phyloP scores from a whole-genome alignment of 2,329 filamentous ascomycete species.

The Botrytis cinerea region DNA sequence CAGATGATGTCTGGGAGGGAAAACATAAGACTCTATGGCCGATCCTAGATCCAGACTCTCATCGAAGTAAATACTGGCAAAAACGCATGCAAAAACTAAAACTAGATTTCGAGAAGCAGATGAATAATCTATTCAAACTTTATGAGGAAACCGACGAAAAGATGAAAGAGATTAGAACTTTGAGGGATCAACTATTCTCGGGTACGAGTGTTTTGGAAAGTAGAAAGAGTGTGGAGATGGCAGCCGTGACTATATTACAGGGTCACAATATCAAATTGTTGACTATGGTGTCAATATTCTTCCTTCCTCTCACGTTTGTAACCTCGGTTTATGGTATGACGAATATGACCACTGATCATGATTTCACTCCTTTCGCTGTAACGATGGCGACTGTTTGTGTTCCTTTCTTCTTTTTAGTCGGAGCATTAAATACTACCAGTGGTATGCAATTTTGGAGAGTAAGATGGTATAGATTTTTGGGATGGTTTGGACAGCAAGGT shows the following conservation, averaged over 20 bases:
- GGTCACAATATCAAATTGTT: slow-evolving; percentile 62
- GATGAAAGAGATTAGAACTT: slow-evolving; percentile 55
- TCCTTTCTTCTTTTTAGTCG: slow-evolving; percentile 52
- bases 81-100: slow-evolving; percentile 49
- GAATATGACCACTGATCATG: slow-evolving; percentile 46
- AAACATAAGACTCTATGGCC: slow-evolving; percentile 58
- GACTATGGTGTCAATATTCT: slow-evolving; percentile 56
- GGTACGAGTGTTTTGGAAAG: slow-evolving; percentile 64
- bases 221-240: slow-evolving; percentile 58
- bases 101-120: slow-evolving; percentile 49
- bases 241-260: slow-evolving; percentile 55
- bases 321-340: slow-evolving; percentile 60
- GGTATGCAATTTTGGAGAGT: slow-evolving; percentile 39
- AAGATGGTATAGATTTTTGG: slow-evolving; percentile 30
- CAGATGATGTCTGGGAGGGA: slow-evolving; percentile 59
- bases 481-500: slow-evolving; percentile 16
- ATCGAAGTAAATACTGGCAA: slow-evolving; percentile 50
- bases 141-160: slow-evolving; percentile 49
- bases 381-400: slow-evolving; percentile 46
- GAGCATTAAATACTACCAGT: slow-evolving; percentile 47
- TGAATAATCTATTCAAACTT: slow-evolving; percentile 44
- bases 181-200: slow-evolving; percentile 63
- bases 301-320: slow-evolving; percentile 62
- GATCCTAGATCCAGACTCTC: slow-evolving; percentile 49
- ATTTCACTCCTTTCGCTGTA: slow-evolving; percentile 50